Percentiles rank a stretch among this genome's conserved stretches.
These are phyloP conservation scores for Nicotiana rustica DNA, from an alignment of 305 asterid species.

Conservation along the genomic window DNA sequence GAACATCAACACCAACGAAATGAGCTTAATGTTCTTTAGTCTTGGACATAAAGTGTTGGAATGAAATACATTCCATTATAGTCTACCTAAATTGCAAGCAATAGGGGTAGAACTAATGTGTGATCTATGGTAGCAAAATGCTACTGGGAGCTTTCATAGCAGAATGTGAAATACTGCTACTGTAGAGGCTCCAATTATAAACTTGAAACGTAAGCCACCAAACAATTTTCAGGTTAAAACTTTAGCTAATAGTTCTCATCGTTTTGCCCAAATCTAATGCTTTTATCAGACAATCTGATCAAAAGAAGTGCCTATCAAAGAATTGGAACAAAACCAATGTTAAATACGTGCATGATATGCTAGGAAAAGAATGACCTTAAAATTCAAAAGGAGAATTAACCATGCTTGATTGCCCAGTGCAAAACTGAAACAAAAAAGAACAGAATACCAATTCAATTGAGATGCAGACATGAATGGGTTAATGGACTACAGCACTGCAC, in stretches of 20 bases:
- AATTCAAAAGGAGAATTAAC: background rate
- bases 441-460: background rate
- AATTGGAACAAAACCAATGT: background rate
- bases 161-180: background rate
- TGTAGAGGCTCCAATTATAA: background rate
- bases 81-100: background rate
- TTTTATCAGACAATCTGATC: background rate
- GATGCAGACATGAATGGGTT: background rate
- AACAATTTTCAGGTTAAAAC: background rate
- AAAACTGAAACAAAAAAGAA: background rate
- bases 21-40: background rate
- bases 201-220: background rate
- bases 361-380: background rate
- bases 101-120: background rate
- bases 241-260: background rate
- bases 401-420: background rate
- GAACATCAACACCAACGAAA: background rate
- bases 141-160: background rate
- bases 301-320: background rate
- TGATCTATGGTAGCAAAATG: background rate
- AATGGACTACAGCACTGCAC: background rate
- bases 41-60: background rate
- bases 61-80: background rate
- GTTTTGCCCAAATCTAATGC: background rate
- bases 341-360: background rate